phyloP scores from a whole-genome alignment of 345 rosid species.

The Salix exigua region DNA sequence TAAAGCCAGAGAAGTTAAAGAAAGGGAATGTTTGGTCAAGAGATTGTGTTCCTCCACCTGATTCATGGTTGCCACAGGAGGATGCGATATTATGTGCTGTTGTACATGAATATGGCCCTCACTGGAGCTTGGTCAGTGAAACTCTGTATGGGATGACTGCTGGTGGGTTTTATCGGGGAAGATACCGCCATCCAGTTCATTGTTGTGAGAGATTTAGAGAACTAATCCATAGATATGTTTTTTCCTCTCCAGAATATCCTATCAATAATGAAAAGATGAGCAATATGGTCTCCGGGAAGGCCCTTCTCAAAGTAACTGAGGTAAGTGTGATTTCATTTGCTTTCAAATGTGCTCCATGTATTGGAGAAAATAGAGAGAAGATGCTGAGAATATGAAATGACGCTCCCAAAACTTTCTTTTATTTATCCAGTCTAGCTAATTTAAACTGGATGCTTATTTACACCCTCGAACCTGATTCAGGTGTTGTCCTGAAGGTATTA shows the following conservation, averaged over 20 bases:
- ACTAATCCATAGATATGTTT: constrained; percentile 67
- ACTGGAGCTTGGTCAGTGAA: constrained; percentile 85
- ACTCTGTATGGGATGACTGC: constrained; percentile 85
- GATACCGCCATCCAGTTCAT: constrained; percentile 87
- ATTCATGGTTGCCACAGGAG: constrained; percentile 91
- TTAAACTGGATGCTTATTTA: background rate
- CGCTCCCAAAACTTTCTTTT: background rate
- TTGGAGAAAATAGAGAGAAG: background rate
- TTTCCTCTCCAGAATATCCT: constrained; percentile 61
- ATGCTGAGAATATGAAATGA: background rate
- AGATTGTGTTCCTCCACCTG: constrained; percentile 90
- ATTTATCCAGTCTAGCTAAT: background rate
- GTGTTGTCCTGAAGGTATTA: background rate
- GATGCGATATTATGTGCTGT: constrained; percentile 97
- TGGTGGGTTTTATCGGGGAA: constrained; percentile 89
- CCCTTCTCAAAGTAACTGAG: constrained; percentile 93
- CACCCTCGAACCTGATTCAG: background rate
- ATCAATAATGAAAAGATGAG: constrained; percentile 54
- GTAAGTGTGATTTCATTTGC: constrained; percentile 35
- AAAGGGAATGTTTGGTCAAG: constrained; percentile 90
- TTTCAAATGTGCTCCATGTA: background rate
- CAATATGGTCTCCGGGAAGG: constrained; percentile 75
- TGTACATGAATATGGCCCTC: constrained; percentile 94
- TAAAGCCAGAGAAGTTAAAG: constrained; percentile 87
- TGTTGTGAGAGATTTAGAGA: constrained; percentile 96